Evolutionary conservation across 768 basidiomycete species (phyloP).

Genomic region (Neoboletus subvelutipes): DNA sequence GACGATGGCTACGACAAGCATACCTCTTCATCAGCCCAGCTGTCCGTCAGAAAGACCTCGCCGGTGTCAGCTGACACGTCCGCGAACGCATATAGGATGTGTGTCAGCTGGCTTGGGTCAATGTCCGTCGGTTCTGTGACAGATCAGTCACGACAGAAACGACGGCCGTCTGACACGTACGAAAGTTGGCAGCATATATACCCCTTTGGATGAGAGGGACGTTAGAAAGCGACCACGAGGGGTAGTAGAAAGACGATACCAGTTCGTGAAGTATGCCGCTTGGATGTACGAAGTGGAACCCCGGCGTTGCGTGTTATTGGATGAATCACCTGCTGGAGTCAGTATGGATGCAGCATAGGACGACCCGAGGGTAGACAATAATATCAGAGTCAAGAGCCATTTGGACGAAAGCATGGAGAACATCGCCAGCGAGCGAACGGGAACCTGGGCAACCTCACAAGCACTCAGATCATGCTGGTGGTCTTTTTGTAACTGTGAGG

Average conservation of each 20-base stretch:
- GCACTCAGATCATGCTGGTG: neutral
- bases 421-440: conserved; percentile 1
- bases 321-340: neutral
- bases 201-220: conserved; percentile 36
- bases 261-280: conserved; percentile 39
- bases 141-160: conserved; percentile 4
- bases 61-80: conserved; percentile 65
- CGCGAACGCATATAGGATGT: conserved; percentile 80
- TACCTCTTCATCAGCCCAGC: conserved; percentile 72
- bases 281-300: conserved; percentile 29
- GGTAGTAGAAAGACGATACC: conserved; percentile 15
- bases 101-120: conserved; percentile 58
- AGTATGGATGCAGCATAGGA: conserved; percentile 13
- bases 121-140: conserved; percentile 63
- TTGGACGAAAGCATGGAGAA: neutral
- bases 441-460: neutral
- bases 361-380: conserved; percentile 9
- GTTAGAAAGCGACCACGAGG: neutral
- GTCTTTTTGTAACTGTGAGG: conserved; percentile 17
- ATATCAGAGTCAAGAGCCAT: conserved; percentile 6
- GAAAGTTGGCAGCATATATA: conserved; percentile 64
- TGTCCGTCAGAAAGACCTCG: conserved; percentile 62
- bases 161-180: conserved; percentile 34
- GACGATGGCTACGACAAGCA: neutral
- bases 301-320: conserved; percentile 9